Percentiles rank a stretch among this genome's conserved stretches.
These are phyloP conservation scores for Pythium volutum DNA, from an alignment of 352 stramenopile species.

Conservation along the genomic window DNA sequence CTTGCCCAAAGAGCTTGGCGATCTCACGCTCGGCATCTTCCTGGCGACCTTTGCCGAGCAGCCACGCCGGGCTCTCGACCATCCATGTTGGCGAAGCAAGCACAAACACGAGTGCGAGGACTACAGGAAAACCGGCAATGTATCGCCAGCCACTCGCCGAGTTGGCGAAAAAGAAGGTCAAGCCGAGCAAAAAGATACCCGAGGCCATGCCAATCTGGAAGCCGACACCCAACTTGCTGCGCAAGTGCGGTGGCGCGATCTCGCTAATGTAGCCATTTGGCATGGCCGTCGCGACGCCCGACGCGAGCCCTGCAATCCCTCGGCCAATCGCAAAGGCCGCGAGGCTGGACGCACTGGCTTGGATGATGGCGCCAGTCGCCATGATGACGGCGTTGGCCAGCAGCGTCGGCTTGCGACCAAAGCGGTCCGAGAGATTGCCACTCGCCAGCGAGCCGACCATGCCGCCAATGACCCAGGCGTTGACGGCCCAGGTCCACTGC, in stretches of 20 bases:
- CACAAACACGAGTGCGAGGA: slow-evolving; percentile 47
- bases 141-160: slow-evolving; percentile 49
- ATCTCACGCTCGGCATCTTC: slow-evolving; percentile 27
- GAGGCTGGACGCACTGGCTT: slow-evolving; percentile 32
- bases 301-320: slow-evolving; percentile 47
- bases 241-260: slow-evolving; percentile 29
- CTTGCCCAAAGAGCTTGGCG: slow-evolving; percentile 23
- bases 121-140: slow-evolving; percentile 44
- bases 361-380: slow-evolving; percentile 33
- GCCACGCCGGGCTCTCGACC: slow-evolving; percentile 29
- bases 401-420: slow-evolving; percentile 45
- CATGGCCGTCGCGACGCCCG: slow-evolving; percentile 33
- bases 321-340: slow-evolving; percentile 38
- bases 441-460: slow-evolving; percentile 45
- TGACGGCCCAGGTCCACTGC: slow-evolving; percentile 53
- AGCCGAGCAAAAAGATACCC: slow-evolving; percentile 39
- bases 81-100: slow-evolving; percentile 25
- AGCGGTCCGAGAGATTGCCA: slow-evolving; percentile 33
- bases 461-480: slow-evolving; percentile 54
- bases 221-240: slow-evolving; percentile 31
- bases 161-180: slow-evolving; percentile 52
- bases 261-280: slow-evolving; percentile 30
- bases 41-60: slow-evolving; percentile 30
- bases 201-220: slow-evolving; percentile 50
- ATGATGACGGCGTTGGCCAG: slow-evolving; percentile 30